These are phyloP conservation scores for Coix lacrymajobi DNA, from an alignment of 176 grass and related monocot species.

Conservation along the genomic window DNA sequence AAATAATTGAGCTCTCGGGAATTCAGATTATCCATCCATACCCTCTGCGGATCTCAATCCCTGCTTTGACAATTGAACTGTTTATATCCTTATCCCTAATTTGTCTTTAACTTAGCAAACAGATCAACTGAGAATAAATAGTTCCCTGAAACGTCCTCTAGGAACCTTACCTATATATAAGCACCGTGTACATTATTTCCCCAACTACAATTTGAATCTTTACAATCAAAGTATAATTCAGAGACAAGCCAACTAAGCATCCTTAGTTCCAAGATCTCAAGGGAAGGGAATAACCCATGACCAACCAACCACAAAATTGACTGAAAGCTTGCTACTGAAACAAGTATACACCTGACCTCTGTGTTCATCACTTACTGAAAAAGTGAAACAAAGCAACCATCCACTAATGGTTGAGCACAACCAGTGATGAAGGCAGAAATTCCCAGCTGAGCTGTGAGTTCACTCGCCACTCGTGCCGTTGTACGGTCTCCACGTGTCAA, in stretches of 20 bases:
- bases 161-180: neutral
- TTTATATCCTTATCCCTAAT: neutral
- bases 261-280: no score
- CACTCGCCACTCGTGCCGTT: neutral
- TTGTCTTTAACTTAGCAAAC: no score
- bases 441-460: neutral
- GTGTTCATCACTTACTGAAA: no score
- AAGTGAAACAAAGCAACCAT: neutral
- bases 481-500: slow-evolving; percentile 51
- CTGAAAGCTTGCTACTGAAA: no score
- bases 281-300: no score
- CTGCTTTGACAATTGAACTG: neutral
- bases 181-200: neutral
- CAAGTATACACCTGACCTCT: no score
- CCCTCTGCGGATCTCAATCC: neutral
- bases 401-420: neutral
- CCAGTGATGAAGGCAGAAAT: neutral
- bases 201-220: neutral
- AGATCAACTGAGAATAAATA: neutral
- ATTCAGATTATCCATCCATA: neutral
- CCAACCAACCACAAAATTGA: no score
- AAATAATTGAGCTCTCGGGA: neutral
- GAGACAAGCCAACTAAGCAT: neutral
- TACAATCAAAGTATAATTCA: neutral
- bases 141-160: neutral